phyloP scores from a whole-genome alignment of 202 grass and related monocot genomes.

The Elaeis oleifera region DNA sequence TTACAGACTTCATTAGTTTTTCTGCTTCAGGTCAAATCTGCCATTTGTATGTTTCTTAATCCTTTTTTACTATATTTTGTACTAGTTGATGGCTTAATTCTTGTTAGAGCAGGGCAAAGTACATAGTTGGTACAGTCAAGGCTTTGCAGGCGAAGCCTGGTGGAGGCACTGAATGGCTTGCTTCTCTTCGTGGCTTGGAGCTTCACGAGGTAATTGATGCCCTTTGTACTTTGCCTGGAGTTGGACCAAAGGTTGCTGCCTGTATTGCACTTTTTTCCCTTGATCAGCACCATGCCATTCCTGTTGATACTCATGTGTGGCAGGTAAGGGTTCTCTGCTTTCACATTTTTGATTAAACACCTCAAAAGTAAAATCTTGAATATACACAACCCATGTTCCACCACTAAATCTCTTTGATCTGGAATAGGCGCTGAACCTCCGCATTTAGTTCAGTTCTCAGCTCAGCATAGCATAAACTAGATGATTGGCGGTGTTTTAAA shows the following conservation, averaged over 20 bases:
- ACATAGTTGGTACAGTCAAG: constrained; percentile 66
- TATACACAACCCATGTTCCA: no score
- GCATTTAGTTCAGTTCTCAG: no score
- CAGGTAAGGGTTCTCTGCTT: constrained; percentile 39
- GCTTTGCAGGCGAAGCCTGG: constrained; percentile 56
- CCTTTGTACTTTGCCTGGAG: constrained; percentile 82
- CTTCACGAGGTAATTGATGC: constrained; percentile 56
- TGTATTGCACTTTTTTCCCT: constrained; percentile 94
- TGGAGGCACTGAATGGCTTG: constrained; percentile 80
- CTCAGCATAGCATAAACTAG: no score
- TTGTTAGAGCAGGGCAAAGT: constrained; percentile 61
- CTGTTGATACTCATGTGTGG: constrained; percentile 94
- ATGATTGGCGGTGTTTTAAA: no score
- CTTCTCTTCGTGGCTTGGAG: constrained; percentile 46
- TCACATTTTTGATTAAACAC: no score
- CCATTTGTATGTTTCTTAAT: no score
- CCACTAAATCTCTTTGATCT: no score
- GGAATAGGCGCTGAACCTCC: no score
- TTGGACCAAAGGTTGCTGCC: constrained; percentile 86
- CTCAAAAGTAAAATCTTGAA: no score
- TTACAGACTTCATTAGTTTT: no score
- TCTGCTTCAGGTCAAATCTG: no score
- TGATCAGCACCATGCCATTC: constrained; percentile 86
- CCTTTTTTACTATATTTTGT: constrained; percentile 5
- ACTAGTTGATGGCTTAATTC: background rate